phyloP scores from a whole-genome alignment of 176 grass and related monocot genomes.

The Saccharum officinarum region DNA sequence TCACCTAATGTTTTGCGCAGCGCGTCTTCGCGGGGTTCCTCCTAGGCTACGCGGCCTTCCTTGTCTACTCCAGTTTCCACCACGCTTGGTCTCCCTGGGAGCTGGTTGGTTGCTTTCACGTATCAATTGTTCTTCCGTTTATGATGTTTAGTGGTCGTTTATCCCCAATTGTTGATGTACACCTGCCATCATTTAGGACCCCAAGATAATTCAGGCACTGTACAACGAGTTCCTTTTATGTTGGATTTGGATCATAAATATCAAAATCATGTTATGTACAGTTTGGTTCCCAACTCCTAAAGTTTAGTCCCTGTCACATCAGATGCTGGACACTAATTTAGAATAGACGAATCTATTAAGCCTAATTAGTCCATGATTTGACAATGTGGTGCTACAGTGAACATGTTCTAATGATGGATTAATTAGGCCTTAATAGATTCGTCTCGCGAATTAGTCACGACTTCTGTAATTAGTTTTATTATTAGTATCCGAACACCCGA shows the following conservation, averaged over 20 bases:
- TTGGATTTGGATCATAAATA: background rate
- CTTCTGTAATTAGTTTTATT: too few species aligned
- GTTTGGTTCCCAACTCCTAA: too few species aligned
- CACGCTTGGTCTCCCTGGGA: slow-evolving; percentile 91
- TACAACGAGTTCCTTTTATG: background rate
- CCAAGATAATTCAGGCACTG: background rate
- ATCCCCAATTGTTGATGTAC: background rate
- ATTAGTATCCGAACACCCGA: too few species aligned
- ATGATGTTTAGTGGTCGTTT: background rate
- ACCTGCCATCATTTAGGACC: background rate
- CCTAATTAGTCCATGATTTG: too few species aligned
- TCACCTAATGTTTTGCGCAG: slow-evolving; percentile 46
- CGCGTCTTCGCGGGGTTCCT: slow-evolving; percentile 67
- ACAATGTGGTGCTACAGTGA: too few species aligned
- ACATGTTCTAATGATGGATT: too few species aligned
- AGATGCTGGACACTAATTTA: too few species aligned
- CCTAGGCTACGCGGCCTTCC: slow-evolving; percentile 60
- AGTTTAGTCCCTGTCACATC: too few species aligned
- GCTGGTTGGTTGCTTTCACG: slow-evolving; percentile 47
- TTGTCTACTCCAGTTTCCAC: slow-evolving; percentile 75
- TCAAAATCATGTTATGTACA: background rate
- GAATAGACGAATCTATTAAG: too few species aligned
- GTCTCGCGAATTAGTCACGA: too few species aligned
- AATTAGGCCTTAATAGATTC: too few species aligned
- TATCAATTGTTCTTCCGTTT: background rate